Evolutionary conservation across 1,139 yeast species (phyloP), one percentile per base, ranked within the genome.

Genomic region (Protomyces macrosporus): DNA sequence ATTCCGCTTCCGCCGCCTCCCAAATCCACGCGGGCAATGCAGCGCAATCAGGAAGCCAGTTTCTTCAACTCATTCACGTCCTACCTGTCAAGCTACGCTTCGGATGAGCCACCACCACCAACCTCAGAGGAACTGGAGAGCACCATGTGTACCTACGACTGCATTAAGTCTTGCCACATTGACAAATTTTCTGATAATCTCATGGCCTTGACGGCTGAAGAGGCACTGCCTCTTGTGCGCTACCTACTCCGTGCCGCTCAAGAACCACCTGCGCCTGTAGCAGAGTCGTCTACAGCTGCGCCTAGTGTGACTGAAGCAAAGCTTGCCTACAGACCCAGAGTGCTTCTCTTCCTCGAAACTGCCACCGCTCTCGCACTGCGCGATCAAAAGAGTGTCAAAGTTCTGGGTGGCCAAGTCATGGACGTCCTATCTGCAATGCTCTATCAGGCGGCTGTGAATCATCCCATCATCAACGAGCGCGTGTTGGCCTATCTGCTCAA

Each of bases 51-150:
- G 84, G 70, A 85, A 48, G 80, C 82, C 7, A 90, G 98, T 1
- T 73, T 95, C 33, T 82, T 95, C 65, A 88, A 96, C 0, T 88
- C 98, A 0, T 86, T 95, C 70, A 90, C 97, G 0, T 90, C 97
- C 0, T 91, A 90, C 71, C 81, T 95, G 74, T 88, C 95, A 69
- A 95, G 97, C 14, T 84, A 87, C 66, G 80, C 87, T 0, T 68
- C 64, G 14, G 97, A 90, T 70, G 95, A 88, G 50, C 86, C 89
- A 1, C 87, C 88, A 6, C 97, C 91, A 73, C 98, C 98, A 3
- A 83, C 95, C 0, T 95, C 88, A 65, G 96, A 88, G 70, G 98
- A 91, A 71, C 86, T 95, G 58, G 97, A 90, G 67, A 82, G 90
- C 1, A 88, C 98, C 0, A 75, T 87, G 33, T 86, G 90, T 4